These are phyloP conservation scores for Alternaria arbusti DNA, from an alignment of 2,329 filamentous ascomycete genomes.

Conservation along the genomic window DNA sequence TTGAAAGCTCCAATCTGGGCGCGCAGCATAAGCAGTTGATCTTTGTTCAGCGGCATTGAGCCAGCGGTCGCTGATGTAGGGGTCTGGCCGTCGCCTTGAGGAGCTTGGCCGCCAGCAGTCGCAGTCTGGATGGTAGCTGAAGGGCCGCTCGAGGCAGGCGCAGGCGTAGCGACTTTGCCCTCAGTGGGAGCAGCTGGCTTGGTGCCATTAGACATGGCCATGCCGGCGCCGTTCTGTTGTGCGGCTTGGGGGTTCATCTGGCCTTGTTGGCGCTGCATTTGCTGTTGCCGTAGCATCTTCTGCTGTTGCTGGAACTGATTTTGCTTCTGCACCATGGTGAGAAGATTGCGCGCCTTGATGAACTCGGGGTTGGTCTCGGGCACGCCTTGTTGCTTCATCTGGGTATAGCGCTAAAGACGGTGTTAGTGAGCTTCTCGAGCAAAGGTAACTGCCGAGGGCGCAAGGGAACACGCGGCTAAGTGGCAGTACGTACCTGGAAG, in stretches of 20 bases:
- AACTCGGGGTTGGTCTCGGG: constrained; percentile 85
- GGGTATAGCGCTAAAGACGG: constrained; percentile 76
- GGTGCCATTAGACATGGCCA: constrained; percentile 55
- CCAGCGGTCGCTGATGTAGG: constrained; percentile 37
- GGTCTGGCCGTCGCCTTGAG: constrained; percentile 50
- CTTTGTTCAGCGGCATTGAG: constrained; percentile 52
- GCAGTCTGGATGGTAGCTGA: constrained; percentile 32
- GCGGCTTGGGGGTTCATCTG: constrained; percentile 54
- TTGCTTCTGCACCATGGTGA: constrained; percentile 72
- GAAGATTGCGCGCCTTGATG: constrained; percentile 78
- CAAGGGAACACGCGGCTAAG: neutral
- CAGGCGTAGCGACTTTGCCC: constrained; percentile 25
- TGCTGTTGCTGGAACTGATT: constrained; percentile 54
- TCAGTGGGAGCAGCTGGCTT: constrained; percentile 39
- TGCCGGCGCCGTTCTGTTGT: constrained; percentile 58
- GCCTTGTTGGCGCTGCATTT: constrained; percentile 63
- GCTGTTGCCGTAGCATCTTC: constrained; percentile 53
- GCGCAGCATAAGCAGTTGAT: constrained; percentile 79
- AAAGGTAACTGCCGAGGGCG: constrained; percentile 8
- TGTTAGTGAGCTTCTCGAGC: constrained; percentile 44
- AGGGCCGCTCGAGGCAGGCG: constrained; percentile 29
- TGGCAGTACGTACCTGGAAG: constrained; percentile 62
- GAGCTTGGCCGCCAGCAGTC: constrained; percentile 31
- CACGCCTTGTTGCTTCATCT: constrained; percentile 86
- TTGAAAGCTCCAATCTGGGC: constrained; percentile 94